These are phyloP conservation scores for Diplocarpon mali DNA, from an alignment of 2,329 filamentous ascomycete species.

Conservation along the genomic window DNA sequence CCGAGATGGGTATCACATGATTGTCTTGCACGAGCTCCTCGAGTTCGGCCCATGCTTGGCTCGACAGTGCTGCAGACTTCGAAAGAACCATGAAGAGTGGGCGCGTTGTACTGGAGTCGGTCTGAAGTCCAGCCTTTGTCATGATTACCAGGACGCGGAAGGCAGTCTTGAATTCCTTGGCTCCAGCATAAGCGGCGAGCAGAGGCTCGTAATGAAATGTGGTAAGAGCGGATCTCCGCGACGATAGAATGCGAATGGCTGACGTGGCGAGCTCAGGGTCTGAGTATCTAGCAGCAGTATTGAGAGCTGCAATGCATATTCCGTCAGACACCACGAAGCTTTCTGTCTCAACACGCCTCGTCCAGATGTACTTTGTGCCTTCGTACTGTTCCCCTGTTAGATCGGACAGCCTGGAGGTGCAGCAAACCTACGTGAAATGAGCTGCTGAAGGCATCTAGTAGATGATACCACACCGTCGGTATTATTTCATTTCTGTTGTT, in stretches of 20 bases:
- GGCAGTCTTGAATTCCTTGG: constrained; percentile 51
- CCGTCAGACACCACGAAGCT: constrained; percentile 52
- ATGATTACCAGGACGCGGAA: constrained; percentile 66
- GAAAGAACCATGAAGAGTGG: constrained; percentile 48
- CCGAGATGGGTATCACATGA: constrained; percentile 38
- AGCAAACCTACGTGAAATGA: constrained; percentile 43
- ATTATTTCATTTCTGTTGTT: constrained; percentile 34
- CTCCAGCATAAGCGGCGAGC: constrained; percentile 54
- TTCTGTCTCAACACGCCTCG: constrained; percentile 42
- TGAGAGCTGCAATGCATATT: constrained; percentile 57
- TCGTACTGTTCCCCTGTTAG: constrained; percentile 36
- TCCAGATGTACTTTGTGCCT: constrained; percentile 63
- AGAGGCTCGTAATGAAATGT: constrained; percentile 71
- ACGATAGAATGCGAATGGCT: constrained; percentile 54
- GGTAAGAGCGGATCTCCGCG: constrained; percentile 45
- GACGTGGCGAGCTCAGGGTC: constrained; percentile 60
- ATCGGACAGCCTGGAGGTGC: constrained; percentile 8
- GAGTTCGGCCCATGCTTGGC: constrained; percentile 45
- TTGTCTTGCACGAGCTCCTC: constrained; percentile 39
- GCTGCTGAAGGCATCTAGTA: constrained; percentile 66
- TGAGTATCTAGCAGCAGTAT: constrained; percentile 56
- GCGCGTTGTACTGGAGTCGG: constrained; percentile 49
- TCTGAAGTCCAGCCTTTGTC: constrained; percentile 47
- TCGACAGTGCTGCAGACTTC: constrained; percentile 31
- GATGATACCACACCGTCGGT: constrained; percentile 52